Base-by-base conservation (phyloP, 371 early-diverging fungal genomes). In the Mortierella sp. region DNA sequence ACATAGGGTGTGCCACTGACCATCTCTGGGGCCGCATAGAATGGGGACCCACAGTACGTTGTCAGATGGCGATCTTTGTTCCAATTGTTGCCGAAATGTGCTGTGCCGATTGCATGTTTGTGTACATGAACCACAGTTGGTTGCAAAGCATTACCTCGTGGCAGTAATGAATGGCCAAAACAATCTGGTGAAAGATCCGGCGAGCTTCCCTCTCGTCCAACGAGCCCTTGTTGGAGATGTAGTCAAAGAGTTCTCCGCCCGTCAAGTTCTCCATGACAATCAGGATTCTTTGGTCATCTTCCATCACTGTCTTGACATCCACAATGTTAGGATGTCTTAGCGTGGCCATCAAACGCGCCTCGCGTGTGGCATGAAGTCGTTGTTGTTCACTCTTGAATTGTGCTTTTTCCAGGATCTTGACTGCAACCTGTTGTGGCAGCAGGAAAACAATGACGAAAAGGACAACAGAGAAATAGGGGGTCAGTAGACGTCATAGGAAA, bases 181-280 rank as follows among this genome's bases (percentile, higher is more conserved):
- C 86, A 25, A 99, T 95, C 77, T 99, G 97, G 79, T 94, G 91
- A 68, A 98, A 98, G 80, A 96, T 97, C 40, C 78, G 83, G 49
- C 93, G 87, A 1, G 98, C 97, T 60, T 92, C 91, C 14, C 73
- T 74, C 63, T 99, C 99, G 4, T 87, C 80, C 47, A 99, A 80
- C 12, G 92, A 83, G 4, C 95, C 95, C 48, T 90, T 84, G 72
- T 94, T 92, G 34, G 94, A 90, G 25, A 99, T 91, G 67, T 94
- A 91, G 57, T 98, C 96, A 80, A 98, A 96, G 40, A 99, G 82
- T 81, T 99, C 98, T 17, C 96, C 97, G 56, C 99, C 99, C 58
- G 92, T 92, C 49, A 96, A 85, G 70, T 96, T 94, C 74, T 99
- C 99, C 91, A 98, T 92, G 12, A 98, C 92, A 44, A 99, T 84